Base-by-base conservation (phyloP, 805 yeast genomes). In the Myxozyma geophila region DNA sequence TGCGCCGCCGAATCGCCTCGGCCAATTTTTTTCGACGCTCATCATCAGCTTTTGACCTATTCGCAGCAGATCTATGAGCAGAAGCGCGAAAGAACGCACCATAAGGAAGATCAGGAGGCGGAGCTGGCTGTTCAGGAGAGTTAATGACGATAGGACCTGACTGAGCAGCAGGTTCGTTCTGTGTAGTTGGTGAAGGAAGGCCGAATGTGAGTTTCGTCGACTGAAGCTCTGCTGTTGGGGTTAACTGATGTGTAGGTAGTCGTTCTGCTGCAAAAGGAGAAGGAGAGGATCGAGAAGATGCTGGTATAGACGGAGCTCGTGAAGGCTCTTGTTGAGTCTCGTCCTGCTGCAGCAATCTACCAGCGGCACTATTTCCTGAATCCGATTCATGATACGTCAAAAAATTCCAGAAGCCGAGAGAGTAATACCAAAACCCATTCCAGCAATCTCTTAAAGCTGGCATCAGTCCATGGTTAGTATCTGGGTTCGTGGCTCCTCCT, bases 1-100 rank as follows among this genome's bases (percentile, higher is more conserved):
- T 36, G 33, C 67, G 56, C 36, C 64, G 59, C 9, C 54, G 54
- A 15, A 63, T 64, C 9, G 53, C 58, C 15, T 54, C 63, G 3
- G 60, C 40, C 19, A 63, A 49, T 43, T 56, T 54, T 48, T 39
- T 48, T 37, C 57, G 46, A 12, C 61, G 51, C 21, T 48, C 58
- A 23, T 55, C 63, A 39, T 52, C 60, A 5, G 48, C 61, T 35
- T 63, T 50, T 7, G 64, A 59, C 12, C 35, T 41, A 6, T 44
- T 9, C 15, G 35, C n/a, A 3, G 57, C 9, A 12, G 52, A 21
- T 17, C 61, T 53, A 15, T 35, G 12, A 1, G 47, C 7, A 5
- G 36, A 1, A 10, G 37, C 12, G 4, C 60, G 59, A 39, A 63
- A 49, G n/a, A 21, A 43, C 6, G 67, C 58, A 33, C 67, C 63